These are phyloP conservation scores for Yarrowia divulgata DNA, from an alignment of 805 yeast genomes.

Conservation along the genomic window DNA sequence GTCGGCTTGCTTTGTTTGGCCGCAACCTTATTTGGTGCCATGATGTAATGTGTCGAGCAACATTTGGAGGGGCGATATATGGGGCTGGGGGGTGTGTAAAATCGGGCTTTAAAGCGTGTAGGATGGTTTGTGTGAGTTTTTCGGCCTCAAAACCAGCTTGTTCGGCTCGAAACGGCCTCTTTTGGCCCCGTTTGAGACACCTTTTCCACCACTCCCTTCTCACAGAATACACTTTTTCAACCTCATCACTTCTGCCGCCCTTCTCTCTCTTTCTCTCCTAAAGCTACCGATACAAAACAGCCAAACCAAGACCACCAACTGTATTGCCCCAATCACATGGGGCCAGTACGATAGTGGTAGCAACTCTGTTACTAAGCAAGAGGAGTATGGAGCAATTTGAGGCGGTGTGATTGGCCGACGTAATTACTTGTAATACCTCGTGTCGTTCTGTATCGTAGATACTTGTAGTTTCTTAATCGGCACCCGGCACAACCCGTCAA, in stretches of 20 bases:
- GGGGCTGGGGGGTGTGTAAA: neutral
- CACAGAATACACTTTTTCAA: too few species aligned
- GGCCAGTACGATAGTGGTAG: neutral
- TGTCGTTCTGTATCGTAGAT: too few species aligned
- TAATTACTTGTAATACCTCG: too few species aligned
- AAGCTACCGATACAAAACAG: too few species aligned
- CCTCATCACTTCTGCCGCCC: neutral
- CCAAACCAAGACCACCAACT: neutral
- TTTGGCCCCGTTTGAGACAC: neutral
- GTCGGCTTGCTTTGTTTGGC: constrained; percentile 16
- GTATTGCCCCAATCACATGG: constrained; percentile 2
- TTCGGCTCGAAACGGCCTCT: neutral
- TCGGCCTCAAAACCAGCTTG: neutral
- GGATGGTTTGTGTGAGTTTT: too few species aligned
- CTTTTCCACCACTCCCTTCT: too few species aligned
- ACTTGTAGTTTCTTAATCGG: too few species aligned
- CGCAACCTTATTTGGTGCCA: neutral
- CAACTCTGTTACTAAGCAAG: constrained; percentile 1
- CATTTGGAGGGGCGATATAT: neutral
- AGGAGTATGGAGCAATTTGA: too few species aligned
- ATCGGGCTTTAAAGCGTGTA: too few species aligned
- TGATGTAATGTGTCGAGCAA: constrained; percentile 10
- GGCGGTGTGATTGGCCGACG: too few species aligned
- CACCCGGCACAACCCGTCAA: neutral
- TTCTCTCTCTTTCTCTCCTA: neutral